Base-by-base conservation (phyloP, 116 monocot species). In the Phalaenopsis hybrid region DNA sequence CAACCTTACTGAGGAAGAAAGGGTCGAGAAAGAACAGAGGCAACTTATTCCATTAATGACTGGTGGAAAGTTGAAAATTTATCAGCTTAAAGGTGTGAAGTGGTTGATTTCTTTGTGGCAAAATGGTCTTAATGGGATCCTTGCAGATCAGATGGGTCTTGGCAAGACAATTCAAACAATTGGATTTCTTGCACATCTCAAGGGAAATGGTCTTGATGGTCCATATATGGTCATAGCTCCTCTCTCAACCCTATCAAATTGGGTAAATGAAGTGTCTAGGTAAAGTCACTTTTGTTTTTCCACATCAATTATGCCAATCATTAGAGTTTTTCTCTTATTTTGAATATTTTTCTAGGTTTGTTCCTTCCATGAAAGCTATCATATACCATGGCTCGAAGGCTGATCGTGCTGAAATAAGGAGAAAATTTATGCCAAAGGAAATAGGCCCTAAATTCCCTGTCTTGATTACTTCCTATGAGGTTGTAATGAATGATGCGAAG, bases 71-170 rank as follows among this genome's bases (percentile, higher is more conserved):
- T 67, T 98, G 85, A 98, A 98, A 80, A 55, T 86, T n/a, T 98
- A 98, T 84, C 97, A 98, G 80, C 49, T 94, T 51, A 98, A 98
- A 85, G 97, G 97, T 45, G 93, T 98, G 37, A 98, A 95, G 63
- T 98, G 97, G 97, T 52, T 98, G 51, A 95, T 98, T 57, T 98
- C 97, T 1, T 79, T 98, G 74, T 98, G 95, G 95, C 97, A 98
- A 83, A 98, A 98, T 85, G 97, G 97, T 23, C 89, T 98, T 1
- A 97, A 97, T 90, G 97, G 97, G 34, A 98, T 98, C 45, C 81
- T 98, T 57, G 97, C 97, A 8, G 97, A 98, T 87, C 97, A 98
- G 85, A 98, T 98, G 98, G 98, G 98, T 31, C 90, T 98, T 68
- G 98, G 98, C 8, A 98, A 98, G 87, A 98, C 98, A 73, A 90